phyloP scores from a whole-genome alignment of 192 early-diverging fungal species.

The Coemansia sp. region DNA sequence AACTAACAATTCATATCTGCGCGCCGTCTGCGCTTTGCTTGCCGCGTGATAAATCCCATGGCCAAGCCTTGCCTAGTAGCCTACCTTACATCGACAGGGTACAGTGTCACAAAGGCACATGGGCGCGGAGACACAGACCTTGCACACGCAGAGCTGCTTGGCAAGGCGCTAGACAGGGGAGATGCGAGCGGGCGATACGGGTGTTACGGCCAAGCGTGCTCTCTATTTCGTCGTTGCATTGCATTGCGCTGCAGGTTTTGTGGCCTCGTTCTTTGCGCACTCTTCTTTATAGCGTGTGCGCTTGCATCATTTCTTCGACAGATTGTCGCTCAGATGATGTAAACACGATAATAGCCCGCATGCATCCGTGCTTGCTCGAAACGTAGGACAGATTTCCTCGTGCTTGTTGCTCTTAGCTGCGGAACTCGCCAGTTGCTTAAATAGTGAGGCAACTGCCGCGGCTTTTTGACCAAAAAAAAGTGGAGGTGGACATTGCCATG shows the following conservation, averaged over 20 bases:
- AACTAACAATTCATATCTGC: conserved; percentile 6
- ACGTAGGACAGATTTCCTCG: neutral
- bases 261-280: neutral
- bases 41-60: conserved; percentile 3
- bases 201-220: conserved; percentile 14
- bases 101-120: neutral
- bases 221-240: conserved; percentile 15
- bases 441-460: neutral
- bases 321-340: conserved; percentile 14
- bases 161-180: neutral
- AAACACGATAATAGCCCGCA: conserved; percentile 7
- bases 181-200: neutral
- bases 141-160: neutral
- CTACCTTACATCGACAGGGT: neutral
- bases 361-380: neutral
- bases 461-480: neutral
- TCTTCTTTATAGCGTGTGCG: neutral
- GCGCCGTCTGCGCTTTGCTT: conserved; percentile 1
- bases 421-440: conserved; percentile 6
- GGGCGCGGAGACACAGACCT: neutral
- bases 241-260: conserved; percentile 20
- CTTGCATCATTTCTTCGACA: conserved; percentile 12
- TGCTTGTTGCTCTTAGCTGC: neutral
- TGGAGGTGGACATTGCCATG: conserved; percentile 1
- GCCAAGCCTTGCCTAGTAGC: neutral